phyloP scores from a whole-genome alignment of 1,284 basidiomycete species.

The Leccinum variabile region DNA sequence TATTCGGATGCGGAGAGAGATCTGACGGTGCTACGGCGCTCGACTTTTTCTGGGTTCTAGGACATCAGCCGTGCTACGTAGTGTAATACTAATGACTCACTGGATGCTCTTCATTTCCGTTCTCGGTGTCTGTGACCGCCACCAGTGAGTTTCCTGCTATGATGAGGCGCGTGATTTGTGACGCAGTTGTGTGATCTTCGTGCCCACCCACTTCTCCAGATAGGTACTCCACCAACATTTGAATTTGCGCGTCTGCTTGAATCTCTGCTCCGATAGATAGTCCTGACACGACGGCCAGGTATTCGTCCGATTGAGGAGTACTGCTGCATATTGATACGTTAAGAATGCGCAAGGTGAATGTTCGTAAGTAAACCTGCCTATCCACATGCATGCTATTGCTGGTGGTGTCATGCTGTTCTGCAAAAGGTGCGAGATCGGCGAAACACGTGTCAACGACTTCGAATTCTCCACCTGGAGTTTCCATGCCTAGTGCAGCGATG shows the following conservation, averaged over 20 bases:
- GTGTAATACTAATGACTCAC: constrained; percentile 40
- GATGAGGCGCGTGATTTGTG: constrained; percentile 78
- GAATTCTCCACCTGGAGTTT: constrained; percentile 89
- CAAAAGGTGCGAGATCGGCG: constrained; percentile 71
- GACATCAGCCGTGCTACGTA: constrained; percentile 8
- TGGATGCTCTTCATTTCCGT: constrained; percentile 39
- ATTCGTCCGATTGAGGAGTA: constrained; percentile 49
- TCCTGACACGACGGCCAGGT: constrained; percentile 86
- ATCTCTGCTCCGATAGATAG: constrained; percentile 65
- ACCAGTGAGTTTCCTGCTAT: constrained; percentile 86
- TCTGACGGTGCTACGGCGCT: constrained; percentile 56
- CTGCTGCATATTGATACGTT: constrained; percentile 11
- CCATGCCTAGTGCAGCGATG: constrained; percentile 85
- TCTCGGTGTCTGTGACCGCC: constrained; percentile 40
- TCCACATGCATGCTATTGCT: constrained; percentile 52
- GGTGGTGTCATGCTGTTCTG: constrained; percentile 31
- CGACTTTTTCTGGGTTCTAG: constrained; percentile 49
- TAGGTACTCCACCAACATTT: constrained; percentile 86
- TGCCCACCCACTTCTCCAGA: constrained; percentile 78
- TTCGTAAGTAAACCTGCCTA: constrained; percentile 28
- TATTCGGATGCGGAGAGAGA: constrained; percentile 75
- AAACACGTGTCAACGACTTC: constrained; percentile 91
- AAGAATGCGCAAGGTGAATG: constrained; percentile 11
- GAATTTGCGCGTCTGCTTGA: constrained; percentile 70
- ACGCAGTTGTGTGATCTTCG: constrained; percentile 63